Evolutionary conservation across 305 asterid genomes (phyloP).

Genomic region (Fraxinus nigra): DNA sequence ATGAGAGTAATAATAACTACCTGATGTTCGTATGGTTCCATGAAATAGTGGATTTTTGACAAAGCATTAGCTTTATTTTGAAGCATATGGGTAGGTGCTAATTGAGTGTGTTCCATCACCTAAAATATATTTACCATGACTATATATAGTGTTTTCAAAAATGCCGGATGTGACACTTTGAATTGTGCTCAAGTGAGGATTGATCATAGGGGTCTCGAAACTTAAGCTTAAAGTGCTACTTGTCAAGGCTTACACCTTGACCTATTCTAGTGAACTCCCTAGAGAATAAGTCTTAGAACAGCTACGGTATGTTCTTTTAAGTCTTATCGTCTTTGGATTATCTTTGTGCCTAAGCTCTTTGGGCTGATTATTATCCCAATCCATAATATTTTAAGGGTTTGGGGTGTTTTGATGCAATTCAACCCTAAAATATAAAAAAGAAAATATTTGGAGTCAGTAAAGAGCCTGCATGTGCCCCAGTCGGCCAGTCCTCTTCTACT

Average conservation of each 20-base stretch:
- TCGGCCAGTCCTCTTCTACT: background rate
- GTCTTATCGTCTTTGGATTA: background rate
- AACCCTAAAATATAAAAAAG: background rate
- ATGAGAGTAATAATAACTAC: background rate
- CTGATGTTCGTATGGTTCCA: background rate
- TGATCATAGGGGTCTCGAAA: background rate
- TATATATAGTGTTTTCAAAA: background rate
- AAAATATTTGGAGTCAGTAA: background rate
- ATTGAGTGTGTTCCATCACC: background rate
- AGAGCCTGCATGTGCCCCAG: background rate
- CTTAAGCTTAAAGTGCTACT: background rate
- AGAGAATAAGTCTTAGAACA: background rate
- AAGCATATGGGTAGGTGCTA: background rate
- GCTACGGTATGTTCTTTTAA: background rate
- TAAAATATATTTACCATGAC: background rate
- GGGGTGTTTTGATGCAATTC: background rate
- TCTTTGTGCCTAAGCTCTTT: background rate
- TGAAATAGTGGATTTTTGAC: background rate
- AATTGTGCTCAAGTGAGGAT: background rate
- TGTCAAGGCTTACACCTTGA: background rate
- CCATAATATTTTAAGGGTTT: background rate
- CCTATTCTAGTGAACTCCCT: background rate
- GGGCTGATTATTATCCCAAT: background rate
- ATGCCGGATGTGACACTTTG: background rate
- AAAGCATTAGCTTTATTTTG: background rate